Evolutionary conservation across 257 asterid species (phyloP).

Genomic region (Nicotiana knightiana): DNA sequence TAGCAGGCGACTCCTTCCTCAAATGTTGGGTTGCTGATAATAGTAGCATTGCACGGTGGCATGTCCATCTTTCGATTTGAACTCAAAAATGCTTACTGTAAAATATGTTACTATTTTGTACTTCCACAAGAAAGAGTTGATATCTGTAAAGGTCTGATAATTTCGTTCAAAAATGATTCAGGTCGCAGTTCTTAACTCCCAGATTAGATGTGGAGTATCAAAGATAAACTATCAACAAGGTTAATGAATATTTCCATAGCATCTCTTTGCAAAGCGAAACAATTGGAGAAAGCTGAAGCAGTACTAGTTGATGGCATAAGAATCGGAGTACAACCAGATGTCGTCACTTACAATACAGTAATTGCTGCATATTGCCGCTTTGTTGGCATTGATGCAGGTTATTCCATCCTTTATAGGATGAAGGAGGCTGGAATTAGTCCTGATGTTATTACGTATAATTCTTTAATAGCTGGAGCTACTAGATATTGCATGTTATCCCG

Average conservation of each 20-base stretch:
- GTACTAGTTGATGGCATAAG: conserved; percentile 68
- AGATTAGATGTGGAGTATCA: conserved; percentile 48
- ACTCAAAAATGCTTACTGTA: background rate
- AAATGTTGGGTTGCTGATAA: background rate
- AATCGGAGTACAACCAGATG: conserved; percentile 72
- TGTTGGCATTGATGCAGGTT: conserved; percentile 65
- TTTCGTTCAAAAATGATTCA: background rate
- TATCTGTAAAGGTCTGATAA: background rate
- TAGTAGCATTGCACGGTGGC: background rate
- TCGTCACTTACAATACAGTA: conserved; percentile 77
- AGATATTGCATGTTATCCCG: conserved; percentile 34
- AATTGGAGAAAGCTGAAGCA: conserved; percentile 74
- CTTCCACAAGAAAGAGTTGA: background rate
- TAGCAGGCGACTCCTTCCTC: too few relatives aligned
- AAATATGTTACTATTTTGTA: background rate
- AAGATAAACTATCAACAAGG: conserved; percentile 54
- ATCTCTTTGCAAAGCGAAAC: conserved; percentile 73
- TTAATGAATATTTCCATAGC: conserved; percentile 72
- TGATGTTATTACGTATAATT: conserved; percentile 66
- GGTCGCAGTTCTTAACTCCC: conserved; percentile 2
- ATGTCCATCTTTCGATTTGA: background rate
- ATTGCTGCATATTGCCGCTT: conserved; percentile 64
- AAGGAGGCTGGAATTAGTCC: conserved; percentile 73
- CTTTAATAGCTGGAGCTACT: conserved; percentile 71
- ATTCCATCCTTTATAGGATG: conserved; percentile 54